phyloP scores from a whole-genome alignment of 108 stramenopile species.

The Cyclostephanos invisitatus region DNA sequence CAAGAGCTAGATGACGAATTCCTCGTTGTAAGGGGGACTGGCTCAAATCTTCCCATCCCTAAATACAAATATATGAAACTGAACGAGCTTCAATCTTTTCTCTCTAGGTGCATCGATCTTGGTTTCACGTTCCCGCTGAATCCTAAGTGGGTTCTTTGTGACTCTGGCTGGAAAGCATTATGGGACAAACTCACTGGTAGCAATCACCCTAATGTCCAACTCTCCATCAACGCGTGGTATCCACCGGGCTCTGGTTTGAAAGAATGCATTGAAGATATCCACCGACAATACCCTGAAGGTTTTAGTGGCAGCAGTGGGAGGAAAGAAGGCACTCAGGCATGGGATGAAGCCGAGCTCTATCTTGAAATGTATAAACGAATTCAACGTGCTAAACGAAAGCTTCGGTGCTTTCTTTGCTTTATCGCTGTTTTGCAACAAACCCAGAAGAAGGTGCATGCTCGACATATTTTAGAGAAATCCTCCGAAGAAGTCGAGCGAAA shows the following conservation, averaged over 20 bases:
- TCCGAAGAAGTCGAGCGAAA: slow-evolving; percentile 1
- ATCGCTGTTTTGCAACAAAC: slow-evolving; percentile 37
- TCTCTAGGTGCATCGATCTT: slow-evolving; percentile 54
- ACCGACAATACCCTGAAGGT: slow-evolving; percentile 40
- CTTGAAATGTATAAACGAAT: slow-evolving; percentile 45
- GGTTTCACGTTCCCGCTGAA: slow-evolving; percentile 75
- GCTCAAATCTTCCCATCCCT: slow-evolving; percentile 33
- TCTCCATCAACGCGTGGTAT: slow-evolving; percentile 49
- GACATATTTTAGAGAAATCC: not conserved
- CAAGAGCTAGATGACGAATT: slow-evolving; percentile 78
- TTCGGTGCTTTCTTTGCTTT: slow-evolving; percentile 20
- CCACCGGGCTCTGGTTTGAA: slow-evolving; percentile 46
- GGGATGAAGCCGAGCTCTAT: slow-evolving; percentile 42
- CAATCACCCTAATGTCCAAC: slow-evolving; percentile 41
- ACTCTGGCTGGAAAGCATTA: slow-evolving; percentile 42
- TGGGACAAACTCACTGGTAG: slow-evolving; percentile 46
- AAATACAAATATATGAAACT: slow-evolving; percentile 66
- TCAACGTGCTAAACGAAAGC: slow-evolving; percentile 49
- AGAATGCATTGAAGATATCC: slow-evolving; percentile 43
- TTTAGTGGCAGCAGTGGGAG: slow-evolving; percentile 15
- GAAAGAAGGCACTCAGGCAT: slow-evolving; percentile 30
- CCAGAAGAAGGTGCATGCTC: slow-evolving; percentile 25
- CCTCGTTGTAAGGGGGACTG: slow-evolving; percentile 53
- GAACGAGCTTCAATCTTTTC: slow-evolving; percentile 55
- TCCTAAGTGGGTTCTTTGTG: slow-evolving; percentile 58